Evolutionary conservation across 192 early-diverging fungal genomes (phyloP).

Genomic region (Linnemannia exigua): DNA sequence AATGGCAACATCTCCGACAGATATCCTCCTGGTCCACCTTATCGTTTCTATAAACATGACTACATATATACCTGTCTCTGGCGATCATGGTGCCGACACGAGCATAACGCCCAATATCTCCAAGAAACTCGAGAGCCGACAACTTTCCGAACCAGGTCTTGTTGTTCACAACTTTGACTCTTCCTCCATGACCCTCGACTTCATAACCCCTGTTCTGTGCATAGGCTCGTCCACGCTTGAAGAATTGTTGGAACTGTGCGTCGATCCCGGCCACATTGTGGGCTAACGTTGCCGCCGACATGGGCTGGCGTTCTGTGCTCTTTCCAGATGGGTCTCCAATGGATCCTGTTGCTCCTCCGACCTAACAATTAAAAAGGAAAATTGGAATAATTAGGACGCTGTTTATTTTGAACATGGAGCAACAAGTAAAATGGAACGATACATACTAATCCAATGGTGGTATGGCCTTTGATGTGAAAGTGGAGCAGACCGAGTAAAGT

Average conservation of each 20-base stretch:
- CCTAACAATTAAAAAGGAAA: slow-evolving; percentile 48
- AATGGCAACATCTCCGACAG: background rate
- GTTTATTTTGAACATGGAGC: background rate
- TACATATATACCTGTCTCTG: slow-evolving; percentile 75
- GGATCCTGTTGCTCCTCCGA: slow-evolving; percentile 91
- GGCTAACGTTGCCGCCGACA: slow-evolving; percentile 69
- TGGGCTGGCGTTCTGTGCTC: slow-evolving; percentile 80
- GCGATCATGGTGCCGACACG: slow-evolving; percentile 89
- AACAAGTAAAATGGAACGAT: background rate
- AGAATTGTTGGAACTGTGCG: slow-evolving; percentile 80
- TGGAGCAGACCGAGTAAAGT: slow-evolving; percentile 88
- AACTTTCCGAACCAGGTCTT: slow-evolving; percentile 83
- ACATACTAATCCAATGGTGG: slow-evolving; percentile 83
- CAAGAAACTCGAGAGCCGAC: slow-evolving; percentile 82
- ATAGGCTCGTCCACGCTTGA: slow-evolving; percentile 66
- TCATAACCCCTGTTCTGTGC: slow-evolving; percentile 56
- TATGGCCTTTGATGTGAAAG: slow-evolving; percentile 87
- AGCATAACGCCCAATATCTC: slow-evolving; percentile 82
- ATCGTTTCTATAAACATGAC: background rate
- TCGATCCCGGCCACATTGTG: slow-evolving; percentile 78
- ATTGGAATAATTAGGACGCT: background rate
- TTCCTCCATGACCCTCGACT: slow-evolving; percentile 18
- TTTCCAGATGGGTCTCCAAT: slow-evolving; percentile 96
- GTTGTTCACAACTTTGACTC: slow-evolving; percentile 82
- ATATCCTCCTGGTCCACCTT: background rate